A percentile compares a stretch with the other conserved stretches of the same genome.
Evolutionary conservation across 768 basidiomycete genomes (phyloP).

Genomic region (Pleurotus tuber-regium): DNA sequence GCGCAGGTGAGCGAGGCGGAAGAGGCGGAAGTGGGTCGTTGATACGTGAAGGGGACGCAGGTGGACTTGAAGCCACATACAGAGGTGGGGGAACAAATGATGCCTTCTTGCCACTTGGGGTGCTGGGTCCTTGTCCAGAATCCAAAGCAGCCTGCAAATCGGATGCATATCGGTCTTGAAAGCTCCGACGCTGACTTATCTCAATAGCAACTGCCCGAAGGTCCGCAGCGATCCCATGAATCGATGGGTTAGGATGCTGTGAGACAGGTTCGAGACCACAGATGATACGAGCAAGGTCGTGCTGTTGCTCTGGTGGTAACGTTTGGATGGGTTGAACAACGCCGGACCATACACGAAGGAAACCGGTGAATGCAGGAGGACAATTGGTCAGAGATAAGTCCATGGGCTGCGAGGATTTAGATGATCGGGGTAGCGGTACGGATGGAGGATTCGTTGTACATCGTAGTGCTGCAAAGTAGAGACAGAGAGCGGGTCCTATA

Average conservation of each 20-base stretch:
- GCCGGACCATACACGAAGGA: conserved; percentile 72
- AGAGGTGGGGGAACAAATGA: conserved; percentile 71
- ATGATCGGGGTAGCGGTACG: conserved; percentile 67
- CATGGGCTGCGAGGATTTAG: conserved; percentile 45
- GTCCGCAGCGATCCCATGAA: conserved; percentile 72
- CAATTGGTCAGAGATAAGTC: conserved; percentile 69
- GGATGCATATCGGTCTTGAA: conserved; percentile 73
- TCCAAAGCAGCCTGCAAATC: conserved; percentile 83
- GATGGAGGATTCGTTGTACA: conserved; percentile 76
- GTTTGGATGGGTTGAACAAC: conserved; percentile 63
- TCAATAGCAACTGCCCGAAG: conserved; percentile 85
- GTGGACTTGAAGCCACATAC: conserved; percentile 40
- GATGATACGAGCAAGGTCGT: conserved; percentile 81
- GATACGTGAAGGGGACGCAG: conserved; percentile 13
- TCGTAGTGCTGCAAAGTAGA: conserved; percentile 82
- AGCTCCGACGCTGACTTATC: conserved; percentile 79
- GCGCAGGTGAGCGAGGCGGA: conserved; percentile 16
- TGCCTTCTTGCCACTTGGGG: conserved; percentile 40
- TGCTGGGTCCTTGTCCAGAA: conserved; percentile 39
- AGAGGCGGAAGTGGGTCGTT: conserved; percentile 10
- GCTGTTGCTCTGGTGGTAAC: conserved; percentile 54
- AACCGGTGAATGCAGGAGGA: conserved; percentile 62
- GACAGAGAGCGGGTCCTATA: conserved; percentile 73
- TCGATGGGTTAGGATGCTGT: conserved; percentile 33
- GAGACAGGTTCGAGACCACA: conserved; percentile 57